phyloP scores from a whole-genome alignment of 257 asterid species.

The Ilex aquifolium region DNA sequence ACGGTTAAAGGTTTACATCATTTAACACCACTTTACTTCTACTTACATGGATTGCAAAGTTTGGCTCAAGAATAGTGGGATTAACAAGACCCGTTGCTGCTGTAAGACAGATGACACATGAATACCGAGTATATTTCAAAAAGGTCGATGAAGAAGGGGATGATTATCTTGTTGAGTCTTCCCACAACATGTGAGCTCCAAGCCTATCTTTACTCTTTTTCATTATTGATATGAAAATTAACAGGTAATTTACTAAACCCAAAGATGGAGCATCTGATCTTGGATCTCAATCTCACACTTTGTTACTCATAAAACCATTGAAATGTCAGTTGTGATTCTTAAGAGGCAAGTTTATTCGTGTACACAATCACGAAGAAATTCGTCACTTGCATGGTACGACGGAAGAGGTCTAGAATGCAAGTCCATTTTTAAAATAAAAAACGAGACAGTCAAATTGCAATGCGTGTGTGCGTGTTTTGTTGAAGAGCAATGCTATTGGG shows the following conservation, averaged over 20 bases:
- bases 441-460: too few species aligned
- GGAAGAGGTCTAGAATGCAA: too few species aligned
- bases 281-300: neutral
- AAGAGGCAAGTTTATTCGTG: too few species aligned
- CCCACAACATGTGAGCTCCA: conserved; percentile 69
- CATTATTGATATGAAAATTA: neutral
- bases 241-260: conserved; percentile 83
- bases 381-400: too few species aligned
- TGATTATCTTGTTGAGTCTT: conserved; percentile 84
- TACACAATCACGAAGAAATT: too few species aligned
- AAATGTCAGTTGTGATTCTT: too few species aligned
- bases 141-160: conserved; percentile 80
- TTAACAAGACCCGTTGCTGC: conserved; percentile 75
- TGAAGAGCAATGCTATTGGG: too few species aligned
- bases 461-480: too few species aligned
- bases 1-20: too few species aligned
- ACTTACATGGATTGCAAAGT: conserved; percentile 41
- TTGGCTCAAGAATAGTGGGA: conserved; percentile 70
- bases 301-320: too few species aligned
- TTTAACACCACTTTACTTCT: too few species aligned
- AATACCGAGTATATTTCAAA: conserved; percentile 74
- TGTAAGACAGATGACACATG: conserved; percentile 90
- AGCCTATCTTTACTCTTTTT: conserved; percentile 4
- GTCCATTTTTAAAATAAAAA: too few species aligned
- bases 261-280: conserved; percentile 32